phyloP scores from a whole-genome alignment of 805 yeast genomes.

The Yarrowia hollandica region DNA sequence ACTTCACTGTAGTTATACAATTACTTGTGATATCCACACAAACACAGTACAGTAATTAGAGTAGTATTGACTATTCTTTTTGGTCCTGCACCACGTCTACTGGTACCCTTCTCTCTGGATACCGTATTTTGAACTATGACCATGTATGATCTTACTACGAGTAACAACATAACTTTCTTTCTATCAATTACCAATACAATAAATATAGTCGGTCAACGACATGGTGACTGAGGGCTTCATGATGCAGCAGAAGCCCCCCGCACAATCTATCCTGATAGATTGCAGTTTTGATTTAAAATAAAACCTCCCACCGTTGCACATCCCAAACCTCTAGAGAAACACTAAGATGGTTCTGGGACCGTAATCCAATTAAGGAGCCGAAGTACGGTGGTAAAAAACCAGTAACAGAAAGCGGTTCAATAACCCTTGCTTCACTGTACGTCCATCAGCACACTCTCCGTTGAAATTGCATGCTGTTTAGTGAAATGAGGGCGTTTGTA shows the following conservation, averaged over 20 bases:
- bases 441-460: slow-evolving; percentile 13
- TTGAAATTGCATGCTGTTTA: background rate
- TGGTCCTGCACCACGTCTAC: too few species aligned
- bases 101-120: too few species aligned
- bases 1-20: too few species aligned
- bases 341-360: too few species aligned
- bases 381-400: background rate
- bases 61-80: too few species aligned
- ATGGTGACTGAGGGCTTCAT: background rate
- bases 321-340: too few species aligned
- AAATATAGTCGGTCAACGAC: slow-evolving; percentile 17
- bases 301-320: slow-evolving; percentile 1
- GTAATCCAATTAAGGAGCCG: slow-evolving; percentile 15
- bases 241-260: background rate
- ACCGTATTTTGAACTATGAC: too few species aligned
- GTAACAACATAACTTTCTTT: slow-evolving; percentile 1
- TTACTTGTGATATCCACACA: too few species aligned
- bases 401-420: background rate
- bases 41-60: too few species aligned
- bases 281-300: too few species aligned
- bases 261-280: slow-evolving; percentile 12
- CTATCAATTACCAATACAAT: slow-evolving; percentile 7
- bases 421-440: slow-evolving; percentile 3
- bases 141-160: too few species aligned
- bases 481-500: background rate